These are phyloP conservation scores for Acacia pycnantha DNA, from an alignment of 331 rosid genomes.

Conservation along the genomic window DNA sequence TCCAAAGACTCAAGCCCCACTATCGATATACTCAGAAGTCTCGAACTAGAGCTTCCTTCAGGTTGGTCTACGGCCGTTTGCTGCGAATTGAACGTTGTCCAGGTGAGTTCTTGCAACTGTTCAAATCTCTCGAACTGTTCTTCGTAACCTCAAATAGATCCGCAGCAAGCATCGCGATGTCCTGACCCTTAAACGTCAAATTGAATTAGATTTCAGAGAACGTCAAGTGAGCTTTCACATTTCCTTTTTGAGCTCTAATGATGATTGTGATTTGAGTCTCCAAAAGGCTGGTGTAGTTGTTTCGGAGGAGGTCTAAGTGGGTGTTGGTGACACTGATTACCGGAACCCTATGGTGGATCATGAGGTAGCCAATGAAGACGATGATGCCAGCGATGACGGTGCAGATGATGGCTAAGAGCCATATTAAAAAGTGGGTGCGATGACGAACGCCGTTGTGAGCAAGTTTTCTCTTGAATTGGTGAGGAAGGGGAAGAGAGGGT, in stretches of 20 bases:
- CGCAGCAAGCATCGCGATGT: no score
- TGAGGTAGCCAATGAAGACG: conserved; percentile 59
- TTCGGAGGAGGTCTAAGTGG: conserved; percentile 42
- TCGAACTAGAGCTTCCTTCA: no score
- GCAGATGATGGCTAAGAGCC: conserved; percentile 66
- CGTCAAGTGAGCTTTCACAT: conserved; percentile 71
- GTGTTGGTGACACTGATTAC: conserved; percentile 45
- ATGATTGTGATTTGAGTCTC: conserved; percentile 52
- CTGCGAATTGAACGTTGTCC: no score
- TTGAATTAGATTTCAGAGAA: no score
- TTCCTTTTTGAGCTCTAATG: conserved; percentile 65
- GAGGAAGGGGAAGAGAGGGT: background rate
- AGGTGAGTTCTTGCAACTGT: no score
- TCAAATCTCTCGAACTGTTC: no score
- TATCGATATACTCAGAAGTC: no score
- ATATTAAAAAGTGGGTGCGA: conserved; percentile 58
- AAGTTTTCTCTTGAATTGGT: conserved; percentile 17
- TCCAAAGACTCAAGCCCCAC: no score
- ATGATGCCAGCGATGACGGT: conserved; percentile 50
- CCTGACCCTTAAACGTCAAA: no score
- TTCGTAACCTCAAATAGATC: no score
- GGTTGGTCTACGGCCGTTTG: no score
- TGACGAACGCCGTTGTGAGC: background rate
- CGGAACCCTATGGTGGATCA: conserved; percentile 77
- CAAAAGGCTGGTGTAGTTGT: conserved; percentile 50